Evolutionary conservation across 768 basidiomycete genomes (phyloP), one percentile per base, ranked within the genome.

Genomic region (Boletus reticuloceps): DNA sequence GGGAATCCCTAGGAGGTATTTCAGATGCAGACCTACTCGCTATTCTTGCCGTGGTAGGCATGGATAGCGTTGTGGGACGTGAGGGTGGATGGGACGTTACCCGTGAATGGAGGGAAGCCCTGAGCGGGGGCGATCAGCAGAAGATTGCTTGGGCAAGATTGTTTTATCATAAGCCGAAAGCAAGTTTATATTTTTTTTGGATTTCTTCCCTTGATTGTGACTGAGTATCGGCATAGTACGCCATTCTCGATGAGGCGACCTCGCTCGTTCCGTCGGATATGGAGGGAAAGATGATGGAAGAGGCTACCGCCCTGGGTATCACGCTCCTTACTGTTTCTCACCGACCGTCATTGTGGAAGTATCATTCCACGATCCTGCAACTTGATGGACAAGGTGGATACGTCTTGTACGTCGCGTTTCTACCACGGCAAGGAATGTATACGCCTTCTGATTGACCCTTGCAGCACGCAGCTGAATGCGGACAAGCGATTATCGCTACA

Each of bases 121-220:
- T 98, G 34, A 94, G 91, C 65, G 95, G 96, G 1, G 95, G 95
- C 19, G 96, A 97, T 70, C 93, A 98, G 70, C 95, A 98, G 73
- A 87, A 95, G 74, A 89, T 98, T 54, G 96, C 96, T 0, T 98
- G 96, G 94, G 96, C 94, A 13, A 77, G 96, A 61, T 71, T 99
- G 61, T 99, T 98, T 69, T 99, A 99, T 70, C 96, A 98, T 67
- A 77, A 81, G 54, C 96, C 96, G 11, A 95, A 93, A 81, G 93
- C 86, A 58, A 60, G 78, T 66, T 5, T 60, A 19, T 49, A 17
- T 42, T n/a, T 20, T 37, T 43, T 42, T 44, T 20, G 39, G 4
- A 17, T 36, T 13, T 25, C 22, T 3, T 1, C 12, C 31, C 20
- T 36, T 43, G 25, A 38, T 31, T 38, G 38, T 50, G 53, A 37